Evolutionary conservation across 331 rosid genomes (phyloP).

Genomic region (Malus hybrid): DNA sequence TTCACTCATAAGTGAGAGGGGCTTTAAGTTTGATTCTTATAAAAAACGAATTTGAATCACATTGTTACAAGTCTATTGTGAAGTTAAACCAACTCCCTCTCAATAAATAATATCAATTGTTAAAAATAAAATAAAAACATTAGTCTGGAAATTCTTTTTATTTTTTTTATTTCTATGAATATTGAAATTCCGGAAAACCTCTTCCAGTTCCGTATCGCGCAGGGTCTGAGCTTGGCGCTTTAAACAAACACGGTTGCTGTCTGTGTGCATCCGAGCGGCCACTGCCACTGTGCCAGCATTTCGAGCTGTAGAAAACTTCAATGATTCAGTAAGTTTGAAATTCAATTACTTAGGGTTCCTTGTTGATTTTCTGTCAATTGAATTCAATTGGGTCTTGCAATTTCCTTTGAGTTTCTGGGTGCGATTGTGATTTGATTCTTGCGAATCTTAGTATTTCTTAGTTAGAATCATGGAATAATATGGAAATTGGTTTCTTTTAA

Average conservation of each 20-base stretch:
- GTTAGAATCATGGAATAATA: neutral
- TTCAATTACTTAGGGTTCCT: neutral
- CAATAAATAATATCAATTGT: rapidly evolving
- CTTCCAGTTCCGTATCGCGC: neutral
- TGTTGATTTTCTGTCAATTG: neutral
- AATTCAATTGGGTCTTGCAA: neutral
- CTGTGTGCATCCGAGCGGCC: neutral
- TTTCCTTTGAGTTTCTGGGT: neutral
- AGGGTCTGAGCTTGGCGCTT: neutral
- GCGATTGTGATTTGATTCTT: neutral
- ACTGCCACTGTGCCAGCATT: neutral
- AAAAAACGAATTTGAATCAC: rapidly evolving
- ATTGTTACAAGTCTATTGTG: too few species aligned
- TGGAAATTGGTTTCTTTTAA: neutral
- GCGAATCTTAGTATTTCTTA: neutral
- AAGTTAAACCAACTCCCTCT: rapidly evolving
- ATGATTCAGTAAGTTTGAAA: slow-evolving; percentile 10
- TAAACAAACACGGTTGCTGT: neutral
- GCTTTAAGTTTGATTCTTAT: rapidly evolving
- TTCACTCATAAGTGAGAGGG: too few species aligned
- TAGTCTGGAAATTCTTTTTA: too few species aligned
- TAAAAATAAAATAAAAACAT: too few species aligned
- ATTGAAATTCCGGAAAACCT: neutral
- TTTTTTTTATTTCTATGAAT: neutral
- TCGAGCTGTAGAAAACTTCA: neutral